Base-by-base conservation (phyloP, 371 early-diverging fungal species). In the Cokeromyces recurvatus region DNA sequence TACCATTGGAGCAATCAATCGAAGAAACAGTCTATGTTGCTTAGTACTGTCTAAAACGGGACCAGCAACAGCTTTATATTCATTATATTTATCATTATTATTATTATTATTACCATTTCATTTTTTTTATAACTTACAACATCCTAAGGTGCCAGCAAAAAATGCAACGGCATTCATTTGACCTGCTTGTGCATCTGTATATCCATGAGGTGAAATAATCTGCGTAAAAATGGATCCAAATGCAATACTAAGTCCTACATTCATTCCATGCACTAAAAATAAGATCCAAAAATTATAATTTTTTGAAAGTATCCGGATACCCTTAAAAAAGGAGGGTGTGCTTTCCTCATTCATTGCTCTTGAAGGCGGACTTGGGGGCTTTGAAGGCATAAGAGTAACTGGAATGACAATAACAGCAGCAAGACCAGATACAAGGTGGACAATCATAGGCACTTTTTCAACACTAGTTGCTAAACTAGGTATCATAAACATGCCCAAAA, bases 401-500 rank as follows among this genome's bases (percentile, higher is more conserved):
- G 72, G 59, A 7, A 77, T 38, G 27, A 65, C 46, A 10, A 57
- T 40, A 15, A 55, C 64, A 1, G 44, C 37, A 25, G 66, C 54
- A 22, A 80, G 52, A 34, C 72, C 60, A 7, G 68, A 53, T 1
- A 70, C 65, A 19, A 74, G 56, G 21, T 76, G 56, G 6, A 67
- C 67, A 8, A 50, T 53, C 45, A 49, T 43, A 9, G 60, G 57
- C 8, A 79, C 62, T 7, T 70, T 51, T 16, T 60, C 63, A 31
- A 51, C 40, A 29, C 51, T 51, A 20, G 56, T 66, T 5, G 75
- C 75, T 12, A 81, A 62, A 9, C 51, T 52, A 3, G 85, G 83
- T 17, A 77, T 77, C 45, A 82, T 38, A 25, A 75, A 62, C 63
- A 78, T 71, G 21, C 68, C 77, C 10, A 82, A 25, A 12, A 82